Base-by-base conservation (phyloP, 2,329 filamentous ascomycete species). In the Cladophialophora bantiana region DNA sequence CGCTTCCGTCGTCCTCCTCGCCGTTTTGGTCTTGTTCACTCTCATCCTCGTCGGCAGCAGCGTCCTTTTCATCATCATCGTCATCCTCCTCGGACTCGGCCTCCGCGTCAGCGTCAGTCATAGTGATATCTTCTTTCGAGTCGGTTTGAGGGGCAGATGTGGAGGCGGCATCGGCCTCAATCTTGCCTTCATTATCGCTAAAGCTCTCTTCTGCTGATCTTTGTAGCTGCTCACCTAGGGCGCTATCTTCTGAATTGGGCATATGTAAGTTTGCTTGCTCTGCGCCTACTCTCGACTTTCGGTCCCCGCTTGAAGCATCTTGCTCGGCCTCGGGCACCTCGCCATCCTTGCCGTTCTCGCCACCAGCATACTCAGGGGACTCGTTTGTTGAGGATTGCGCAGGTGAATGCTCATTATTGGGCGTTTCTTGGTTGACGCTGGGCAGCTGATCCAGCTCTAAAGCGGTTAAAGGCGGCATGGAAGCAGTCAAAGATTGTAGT, bases 1-100 rank as follows among this genome's bases (percentile, higher is more conserved):
- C 81, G 20, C 74, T 73, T 62, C 80, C 77, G 9, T 74, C 74
- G 4, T 82, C 83, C 6, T 82, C 80, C 34, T 82, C 81, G 2
- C 81, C 83, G 52, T 78, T 80, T n/a, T 72, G 69, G 10, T 79
- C 70, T 35, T 73, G 68, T 15, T 79, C 69, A 15, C 61, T 38
- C 26, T 69, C 69, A 6, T 62, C 59, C 31, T 59, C 56, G 13
- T 59, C 56, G 13, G 58, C 58, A 42, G 50, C 36, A 15, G 60
- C 50, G 12, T 64, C 52, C 26, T 26, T 26, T 59, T 64, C 53
- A n/a, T 65, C 64, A 9, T 35, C 26, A 10, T 63, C 40, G 31
- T 64, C 62, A 60, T 54, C 61, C 26, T 35, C 36, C 9, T 59
- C 64, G 13, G 31, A 10, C 26, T 63, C 59, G 20, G 38, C 58